Evolutionary conservation across 352 stramenopile genomes (phyloP).

Genomic region (Phytophthora pseudosyringae): DNA sequence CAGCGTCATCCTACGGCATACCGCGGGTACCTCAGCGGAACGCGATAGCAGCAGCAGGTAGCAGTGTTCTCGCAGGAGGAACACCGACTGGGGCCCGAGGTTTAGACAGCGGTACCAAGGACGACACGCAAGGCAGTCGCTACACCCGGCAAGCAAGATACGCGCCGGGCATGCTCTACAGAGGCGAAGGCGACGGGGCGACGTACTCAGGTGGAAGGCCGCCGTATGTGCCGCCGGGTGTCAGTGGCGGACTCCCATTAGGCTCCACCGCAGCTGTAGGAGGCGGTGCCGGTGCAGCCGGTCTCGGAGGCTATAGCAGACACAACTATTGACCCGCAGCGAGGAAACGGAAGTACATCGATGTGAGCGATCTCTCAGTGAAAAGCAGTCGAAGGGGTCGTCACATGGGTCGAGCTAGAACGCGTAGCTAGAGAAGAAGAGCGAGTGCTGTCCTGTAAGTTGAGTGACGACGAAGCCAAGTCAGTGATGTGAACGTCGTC

Average conservation of each 20-base stretch:
- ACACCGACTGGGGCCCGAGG: slow-evolving; percentile 55
- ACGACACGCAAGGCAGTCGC: slow-evolving; percentile 63
- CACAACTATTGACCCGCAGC: slow-evolving; percentile 70
- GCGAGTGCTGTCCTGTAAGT: background rate
- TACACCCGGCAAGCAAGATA: slow-evolving; percentile 86
- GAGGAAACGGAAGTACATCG: slow-evolving; percentile 30
- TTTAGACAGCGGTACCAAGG: slow-evolving; percentile 57
- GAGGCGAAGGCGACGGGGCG: slow-evolving; percentile 54
- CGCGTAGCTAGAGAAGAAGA: slow-evolving; percentile 31
- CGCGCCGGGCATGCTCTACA: slow-evolving; percentile 63
- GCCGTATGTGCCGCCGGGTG: slow-evolving; percentile 49
- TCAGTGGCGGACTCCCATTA: slow-evolving; percentile 32
- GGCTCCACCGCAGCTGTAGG: slow-evolving; percentile 58
- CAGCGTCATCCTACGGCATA: slow-evolving; percentile 42
- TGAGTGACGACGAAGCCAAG: slow-evolving; percentile 15
- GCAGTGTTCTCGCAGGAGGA: slow-evolving; percentile 63
- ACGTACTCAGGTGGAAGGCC: slow-evolving; percentile 68
- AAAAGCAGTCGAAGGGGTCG: slow-evolving; percentile 4
- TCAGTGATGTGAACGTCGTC: slow-evolving; percentile 17
- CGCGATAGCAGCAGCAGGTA: slow-evolving; percentile 71
- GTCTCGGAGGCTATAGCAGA: slow-evolving; percentile 69
- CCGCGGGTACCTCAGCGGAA: slow-evolving; percentile 66
- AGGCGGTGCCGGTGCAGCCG: slow-evolving; percentile 39
- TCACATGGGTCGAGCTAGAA: slow-evolving; percentile 15
- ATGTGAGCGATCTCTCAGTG: slow-evolving; percentile 24